Conservation (phyloP, 2,329 filamentous ascomycete genomes). For the Penicillium sp. region DNA sequence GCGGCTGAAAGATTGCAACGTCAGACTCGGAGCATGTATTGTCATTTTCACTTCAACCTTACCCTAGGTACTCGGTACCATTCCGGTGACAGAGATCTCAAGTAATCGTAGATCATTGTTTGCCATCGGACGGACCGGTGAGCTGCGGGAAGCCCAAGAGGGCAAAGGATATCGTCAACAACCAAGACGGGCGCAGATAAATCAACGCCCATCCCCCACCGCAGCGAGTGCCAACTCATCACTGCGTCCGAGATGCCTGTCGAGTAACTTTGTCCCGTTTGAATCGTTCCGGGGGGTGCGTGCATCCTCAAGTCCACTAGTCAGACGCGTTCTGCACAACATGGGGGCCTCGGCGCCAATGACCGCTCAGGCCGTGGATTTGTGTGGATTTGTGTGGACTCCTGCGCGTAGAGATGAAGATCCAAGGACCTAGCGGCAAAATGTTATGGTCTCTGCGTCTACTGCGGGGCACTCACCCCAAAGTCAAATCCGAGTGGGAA, state of each 20-base stretch:
- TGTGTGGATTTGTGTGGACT: slow-evolving; percentile 21
- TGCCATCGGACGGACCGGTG: neutral
- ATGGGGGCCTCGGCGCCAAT: slow-evolving; percentile 28
- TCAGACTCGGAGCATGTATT: slow-evolving; percentile 5
- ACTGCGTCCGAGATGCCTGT: slow-evolving; percentile 60
- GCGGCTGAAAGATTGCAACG: slow-evolving; percentile 6
- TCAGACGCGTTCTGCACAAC: slow-evolving; percentile 31
- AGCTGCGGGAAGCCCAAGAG: slow-evolving; percentile 23
- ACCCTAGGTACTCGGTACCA: neutral
- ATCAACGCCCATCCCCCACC: slow-evolving; percentile 37
- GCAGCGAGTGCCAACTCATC: slow-evolving; percentile 67
- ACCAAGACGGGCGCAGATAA: slow-evolving; percentile 8
- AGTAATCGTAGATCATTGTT: neutral
- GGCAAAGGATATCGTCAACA: slow-evolving; percentile 16
- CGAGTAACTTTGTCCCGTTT: slow-evolving; percentile 23
- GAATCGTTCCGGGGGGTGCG: slow-evolving; percentile 9
- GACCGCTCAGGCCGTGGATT: slow-evolving; percentile 9
- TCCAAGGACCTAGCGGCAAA: slow-evolving; percentile 12
- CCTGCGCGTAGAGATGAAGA: slow-evolving; percentile 25
- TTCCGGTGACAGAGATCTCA: neutral
- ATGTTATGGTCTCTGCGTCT: slow-evolving; percentile 13
- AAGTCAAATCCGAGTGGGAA: no score
- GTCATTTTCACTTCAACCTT: neutral
- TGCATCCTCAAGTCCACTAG: slow-evolving; percentile 14
- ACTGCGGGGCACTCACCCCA: slow-evolving; percentile 12